Evolutionary conservation across 1,284 basidiomycete genomes (phyloP).

Genomic region (Cryptococcus sp.): DNA sequence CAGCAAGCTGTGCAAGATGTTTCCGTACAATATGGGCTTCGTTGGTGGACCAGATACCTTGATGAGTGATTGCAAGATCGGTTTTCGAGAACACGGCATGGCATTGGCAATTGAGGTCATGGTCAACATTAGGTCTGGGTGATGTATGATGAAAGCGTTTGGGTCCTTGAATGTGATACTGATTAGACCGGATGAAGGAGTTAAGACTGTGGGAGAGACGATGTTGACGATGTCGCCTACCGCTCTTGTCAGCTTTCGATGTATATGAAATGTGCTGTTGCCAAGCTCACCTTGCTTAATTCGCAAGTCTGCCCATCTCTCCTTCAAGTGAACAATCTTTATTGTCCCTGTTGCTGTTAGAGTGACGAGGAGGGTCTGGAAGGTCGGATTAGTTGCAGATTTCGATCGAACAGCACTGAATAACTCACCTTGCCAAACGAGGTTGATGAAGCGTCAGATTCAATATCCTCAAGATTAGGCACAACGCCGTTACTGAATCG

Average conservation of each 20-base stretch:
- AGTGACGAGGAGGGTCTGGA: constrained; percentile 35
- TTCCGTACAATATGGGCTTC: constrained; percentile 74
- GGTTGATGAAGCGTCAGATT: background rate
- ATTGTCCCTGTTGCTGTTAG: constrained; percentile 11
- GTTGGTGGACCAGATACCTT: constrained; percentile 55
- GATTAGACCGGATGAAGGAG: constrained; percentile 20
- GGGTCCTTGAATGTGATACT: constrained; percentile 45
- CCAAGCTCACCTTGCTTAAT: constrained; percentile 26
- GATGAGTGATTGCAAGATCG: constrained; percentile 69
- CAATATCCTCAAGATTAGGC: constrained; percentile 7
- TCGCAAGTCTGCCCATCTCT: constrained; percentile 45
- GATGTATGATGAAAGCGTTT: constrained; percentile 64
- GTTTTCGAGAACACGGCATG: constrained; percentile 75
- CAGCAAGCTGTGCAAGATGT: constrained; percentile 83
- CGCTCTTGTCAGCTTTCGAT: constrained; percentile 4
- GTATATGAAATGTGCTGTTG: background rate
- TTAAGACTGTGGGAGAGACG: constrained; percentile 54
- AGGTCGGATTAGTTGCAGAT: background rate
- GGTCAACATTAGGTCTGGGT: constrained; percentile 86
- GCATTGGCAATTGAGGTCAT: constrained; percentile 82
- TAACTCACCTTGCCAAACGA: constrained; percentile 27
- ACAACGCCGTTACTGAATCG: constrained; percentile 23
- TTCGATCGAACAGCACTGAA: background rate
- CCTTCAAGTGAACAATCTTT: constrained; percentile 45
- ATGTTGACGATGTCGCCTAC: constrained; percentile 76